Conservation (phyloP, 352 stramenopile genomes). For the Pythium phragmitis region DNA sequence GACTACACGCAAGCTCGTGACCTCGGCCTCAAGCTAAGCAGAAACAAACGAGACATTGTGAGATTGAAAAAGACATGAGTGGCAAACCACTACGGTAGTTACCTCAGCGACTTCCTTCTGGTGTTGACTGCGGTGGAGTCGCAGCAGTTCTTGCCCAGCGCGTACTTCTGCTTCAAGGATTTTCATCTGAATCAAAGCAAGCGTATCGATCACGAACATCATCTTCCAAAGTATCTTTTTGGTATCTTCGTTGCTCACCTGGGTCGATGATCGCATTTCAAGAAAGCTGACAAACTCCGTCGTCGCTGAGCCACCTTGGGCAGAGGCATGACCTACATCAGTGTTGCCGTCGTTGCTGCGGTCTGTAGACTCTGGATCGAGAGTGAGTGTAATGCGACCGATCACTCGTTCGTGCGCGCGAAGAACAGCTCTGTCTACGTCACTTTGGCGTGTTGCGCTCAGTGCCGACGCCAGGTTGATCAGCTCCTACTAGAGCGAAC, state of each 20-base stretch:
- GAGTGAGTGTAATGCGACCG: not conserved
- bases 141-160: conserved; percentile 56
- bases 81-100: not conserved
- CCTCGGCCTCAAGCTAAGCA: conserved; percentile 49
- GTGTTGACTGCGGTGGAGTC: conserved; percentile 52
- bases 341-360: not conserved
- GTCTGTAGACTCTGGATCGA: not conserved
- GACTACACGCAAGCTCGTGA: conserved; percentile 37
- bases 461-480: conserved; percentile 7
- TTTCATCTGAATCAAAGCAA: conserved; percentile 25
- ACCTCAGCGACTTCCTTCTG: conserved; percentile 50
- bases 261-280: conserved; percentile 17
- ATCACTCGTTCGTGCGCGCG: conserved; percentile 7
- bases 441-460: not conserved
- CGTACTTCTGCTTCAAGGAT: conserved; percentile 63
- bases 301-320: conserved; percentile 4
- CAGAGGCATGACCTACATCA: not conserved
- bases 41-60: not conserved
- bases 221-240: not conserved
- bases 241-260: conserved; percentile 7
- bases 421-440: conserved; percentile 11
- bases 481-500: conserved; percentile 5
- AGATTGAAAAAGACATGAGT: not conserved
- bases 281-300: conserved; percentile 27
- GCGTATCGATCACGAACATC: not conserved